Evolutionary conservation across 2,329 filamentous ascomycete genomes (phyloP), one percentile per base, ranked within the genome.

Genomic region (Aspergillus sp.): DNA sequence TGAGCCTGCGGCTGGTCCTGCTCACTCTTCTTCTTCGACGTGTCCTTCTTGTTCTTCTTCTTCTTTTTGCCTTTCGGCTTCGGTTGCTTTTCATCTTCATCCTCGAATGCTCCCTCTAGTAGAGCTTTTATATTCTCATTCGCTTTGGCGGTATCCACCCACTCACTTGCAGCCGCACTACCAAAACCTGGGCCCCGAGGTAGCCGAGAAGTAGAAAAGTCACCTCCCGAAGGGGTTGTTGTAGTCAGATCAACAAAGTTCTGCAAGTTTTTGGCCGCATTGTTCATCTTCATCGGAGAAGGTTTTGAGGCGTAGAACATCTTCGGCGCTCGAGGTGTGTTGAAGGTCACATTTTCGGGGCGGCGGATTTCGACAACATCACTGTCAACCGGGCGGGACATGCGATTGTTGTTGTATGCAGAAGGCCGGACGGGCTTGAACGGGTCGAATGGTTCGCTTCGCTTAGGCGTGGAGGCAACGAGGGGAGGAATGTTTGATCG

Each of bases 251-350:
- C 82, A 23, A 86, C 75, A 30, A 82, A 81, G 49, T 74, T 79
- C 54, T 77, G 77, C 28, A 81, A 60, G 8, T 81, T 80, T 66
- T 81, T 78, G 11, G 76, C 73, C 15, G 63, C 77, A 71, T 74
- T 81, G 67, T 66, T 78, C 76, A 66, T 71, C 66, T 74, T 79
- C 2, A 72, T 66, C 55, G 68, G 77, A 68, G 72, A 73, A 64
- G 71, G 79, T 65, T 74, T 80, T 3, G 85, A 86, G 7, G 84
- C 83, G 67, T 84, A 88, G 15, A 82, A 75, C 2, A 83, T 82
- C 61, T 79, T 77, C 1, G 83, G 78, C 7, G 83, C 79, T n/a
- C 82, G 78, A n/a, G 79, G 79, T 11, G 83, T 83, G 11, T 78
- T 79, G 63, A 77, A 79, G 1, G 74, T 74, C 17, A 79, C 74